A percentile compares a stretch with the other conserved stretches of the same genome.
These are phyloP conservation scores for Vaccinium darrowii DNA, from an alignment of 148 eudicot genomes.

Conservation along the genomic window DNA sequence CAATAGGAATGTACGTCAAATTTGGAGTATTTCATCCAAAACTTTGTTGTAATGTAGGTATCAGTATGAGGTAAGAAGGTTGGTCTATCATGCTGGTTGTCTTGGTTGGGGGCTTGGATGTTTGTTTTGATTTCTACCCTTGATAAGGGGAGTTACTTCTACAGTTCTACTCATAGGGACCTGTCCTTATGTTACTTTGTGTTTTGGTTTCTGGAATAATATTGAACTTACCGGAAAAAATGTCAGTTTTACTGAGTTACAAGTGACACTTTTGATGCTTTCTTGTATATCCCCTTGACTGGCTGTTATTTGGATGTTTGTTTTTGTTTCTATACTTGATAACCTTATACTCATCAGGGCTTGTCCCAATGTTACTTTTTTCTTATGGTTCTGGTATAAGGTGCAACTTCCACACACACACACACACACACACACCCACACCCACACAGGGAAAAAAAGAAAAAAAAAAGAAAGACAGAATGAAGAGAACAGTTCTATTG, in stretches of 20 bases:
- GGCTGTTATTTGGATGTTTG: background rate
- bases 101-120: background rate
- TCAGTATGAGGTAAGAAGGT: background rate
- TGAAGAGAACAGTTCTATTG: background rate
- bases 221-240: too few species aligned
- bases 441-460: background rate
- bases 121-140: too few species aligned
- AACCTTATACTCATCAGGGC: background rate
- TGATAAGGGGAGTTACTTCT: too few species aligned
- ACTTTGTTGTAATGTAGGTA: background rate
- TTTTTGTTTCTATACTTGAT: background rate
- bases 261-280: background rate
- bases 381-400: background rate
- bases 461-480: background rate
- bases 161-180: too few species aligned
- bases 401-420: background rate
- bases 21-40: background rate
- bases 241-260: too few species aligned
- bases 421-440: too few species aligned
- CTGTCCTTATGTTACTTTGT: too few species aligned
- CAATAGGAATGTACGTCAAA: background rate
- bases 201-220: too few species aligned
- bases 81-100: background rate
- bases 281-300: background rate
- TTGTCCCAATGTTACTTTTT: background rate